These are phyloP conservation scores for Iberis pinnata DNA, from an alignment of 345 rosid genomes.

Conservation along the genomic window DNA sequence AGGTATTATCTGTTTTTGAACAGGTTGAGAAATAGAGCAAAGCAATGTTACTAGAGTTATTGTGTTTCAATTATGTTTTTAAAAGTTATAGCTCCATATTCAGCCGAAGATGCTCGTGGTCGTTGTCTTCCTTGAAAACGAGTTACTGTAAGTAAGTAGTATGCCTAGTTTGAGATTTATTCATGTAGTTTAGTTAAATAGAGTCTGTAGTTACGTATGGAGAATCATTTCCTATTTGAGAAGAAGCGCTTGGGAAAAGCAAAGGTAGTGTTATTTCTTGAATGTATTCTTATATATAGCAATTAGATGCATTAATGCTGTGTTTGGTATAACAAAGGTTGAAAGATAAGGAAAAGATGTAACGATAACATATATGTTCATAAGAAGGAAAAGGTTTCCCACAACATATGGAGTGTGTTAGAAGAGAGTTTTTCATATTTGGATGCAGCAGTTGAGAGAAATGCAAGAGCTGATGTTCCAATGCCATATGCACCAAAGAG, in stretches of 20 bases:
- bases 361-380: conserved; percentile 72
- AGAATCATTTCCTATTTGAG: conserved; percentile 83
- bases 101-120: conserved; percentile 90
- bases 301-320: conserved; percentile 2
- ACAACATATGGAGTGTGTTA: conserved; percentile 83
- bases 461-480: conserved; percentile 86
- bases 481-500: conserved; percentile 55
- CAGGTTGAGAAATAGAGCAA: too few species aligned
- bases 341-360: conserved; percentile 92
- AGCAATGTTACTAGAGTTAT: too few species aligned
- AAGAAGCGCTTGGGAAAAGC: conserved; percentile 91
- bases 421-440: conserved; percentile 86
- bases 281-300: not conserved
- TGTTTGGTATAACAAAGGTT: conserved; percentile 43
- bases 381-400: conserved; percentile 54
- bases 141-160: conserved; percentile 75
- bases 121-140: conserved; percentile 95
- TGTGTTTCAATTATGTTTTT: too few species aligned
- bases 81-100: conserved; percentile 76
- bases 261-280: conserved; percentile 41
- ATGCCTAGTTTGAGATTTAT: not conserved
- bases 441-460: conserved; percentile 84
- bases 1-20: too few species aligned
- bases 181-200: not conserved
- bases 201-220: conserved; percentile 41